Base-by-base conservation (phyloP, 805 yeast species). In the Pichia gijzeniarum region DNA sequence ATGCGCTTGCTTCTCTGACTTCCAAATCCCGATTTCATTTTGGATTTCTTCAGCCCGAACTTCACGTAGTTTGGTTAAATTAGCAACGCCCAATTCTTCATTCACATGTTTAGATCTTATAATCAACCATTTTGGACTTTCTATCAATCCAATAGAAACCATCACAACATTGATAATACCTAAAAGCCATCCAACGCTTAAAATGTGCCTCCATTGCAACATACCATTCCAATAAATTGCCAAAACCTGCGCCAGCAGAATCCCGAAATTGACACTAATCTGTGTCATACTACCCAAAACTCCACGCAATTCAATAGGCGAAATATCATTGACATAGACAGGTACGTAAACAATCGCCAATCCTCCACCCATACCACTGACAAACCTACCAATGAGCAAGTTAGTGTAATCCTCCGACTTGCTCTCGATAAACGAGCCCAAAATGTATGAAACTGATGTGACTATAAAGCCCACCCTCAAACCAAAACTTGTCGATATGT, bases 291-390 rank as follows among this genome's bases (percentile, higher is more conserved):
- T 76, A 0, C 99, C 99, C 46, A 93, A 70, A 14, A 81, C 65
- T 1, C 98, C 98, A 40, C 83, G 76, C 49, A 75, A 64, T 4
- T 69, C 69, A 1, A 71, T 62, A 0, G 97, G 96, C 7, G 93
- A 70, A 10, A 89, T 73, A 63, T 89, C 95, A 59, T 80, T 83
- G 55, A 93, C 78, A 53, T 79, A 81, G 49, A 93, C 63, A 0
- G 98, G 95, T 0, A 89, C 83, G 16, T 85, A 79, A 3, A 93
- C 98, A 47, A 93, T 74, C 1, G 91, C 82, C 12, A 81, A 71
- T 4, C 99, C 99, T 7, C 96, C 95, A 1, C 85, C 95, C 2
- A 88, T 40, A 0, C 99, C 99, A 17, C 86, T 76, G 4, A 86
- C 54, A 45, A 88, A 72, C 48, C 99, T 72, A 0, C 97, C 97